Conservation (phyloP, 495 filamentous ascomycete species). For the Aspergillus sparsus region DNA sequence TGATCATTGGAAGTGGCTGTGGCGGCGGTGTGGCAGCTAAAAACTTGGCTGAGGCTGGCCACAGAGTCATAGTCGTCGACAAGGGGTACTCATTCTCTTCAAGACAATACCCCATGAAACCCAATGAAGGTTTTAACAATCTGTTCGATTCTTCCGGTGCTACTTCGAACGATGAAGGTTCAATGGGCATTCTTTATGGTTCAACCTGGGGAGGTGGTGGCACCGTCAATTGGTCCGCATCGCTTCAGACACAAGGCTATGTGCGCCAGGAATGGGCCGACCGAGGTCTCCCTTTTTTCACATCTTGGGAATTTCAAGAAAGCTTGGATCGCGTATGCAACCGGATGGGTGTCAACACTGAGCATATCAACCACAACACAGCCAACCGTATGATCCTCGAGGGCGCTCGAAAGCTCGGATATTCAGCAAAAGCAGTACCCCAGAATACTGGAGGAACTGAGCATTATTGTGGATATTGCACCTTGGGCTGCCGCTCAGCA, state of each 20-base stretch:
- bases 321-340: conserved; percentile 72
- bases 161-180: conserved; percentile 61
- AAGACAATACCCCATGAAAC: conserved; percentile 70
- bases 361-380: conserved; percentile 67
- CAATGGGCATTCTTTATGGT: conserved; percentile 63
- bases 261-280: conserved; percentile 84
- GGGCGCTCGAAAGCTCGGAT: conserved; percentile 75
- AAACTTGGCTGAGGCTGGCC: conserved; percentile 72
- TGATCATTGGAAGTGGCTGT: conserved; percentile 84
- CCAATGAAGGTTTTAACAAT: conserved; percentile 54
- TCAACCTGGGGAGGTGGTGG: conserved; percentile 84
- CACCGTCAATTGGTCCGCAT: conserved; percentile 86
- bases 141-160: conserved; percentile 65
- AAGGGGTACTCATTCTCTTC: conserved; percentile 75
- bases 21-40: conserved; percentile 84
- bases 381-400: conserved; percentile 69
- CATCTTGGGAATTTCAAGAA: conserved; percentile 69
- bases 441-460: conserved; percentile 71
- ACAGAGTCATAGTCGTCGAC: conserved; percentile 78
- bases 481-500: conserved; percentile 67
- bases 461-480: conserved; percentile 81
- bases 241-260: conserved; percentile 75
- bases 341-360: conserved; percentile 75
- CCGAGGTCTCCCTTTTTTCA: conserved; percentile 72
- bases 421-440: conserved; percentile 65